phyloP scores from a whole-genome alignment of 139 green algal species.

The Pycnococcus provasolii region DNA sequence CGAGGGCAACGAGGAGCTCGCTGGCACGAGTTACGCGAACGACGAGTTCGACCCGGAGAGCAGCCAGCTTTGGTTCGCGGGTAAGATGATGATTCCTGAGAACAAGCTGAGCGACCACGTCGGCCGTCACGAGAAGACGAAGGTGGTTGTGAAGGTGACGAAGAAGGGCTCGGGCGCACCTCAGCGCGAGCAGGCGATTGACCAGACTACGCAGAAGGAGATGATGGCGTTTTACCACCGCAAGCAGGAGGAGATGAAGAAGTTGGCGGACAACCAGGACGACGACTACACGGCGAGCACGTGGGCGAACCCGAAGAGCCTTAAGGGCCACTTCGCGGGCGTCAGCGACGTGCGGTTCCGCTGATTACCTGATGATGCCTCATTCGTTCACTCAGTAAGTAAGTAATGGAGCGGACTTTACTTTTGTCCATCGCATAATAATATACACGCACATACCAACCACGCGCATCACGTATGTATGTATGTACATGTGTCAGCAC shows the following conservation, averaged over 20 bases:
- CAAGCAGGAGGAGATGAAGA: constrained; percentile 50
- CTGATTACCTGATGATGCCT: too few relatives aligned
- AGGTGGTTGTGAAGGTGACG: constrained; percentile 56
- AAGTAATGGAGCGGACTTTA: too few relatives aligned
- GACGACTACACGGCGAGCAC: constrained; percentile 51
- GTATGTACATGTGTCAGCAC: too few relatives aligned
- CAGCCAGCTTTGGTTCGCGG: constrained; percentile 62
- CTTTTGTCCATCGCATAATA: too few relatives aligned
- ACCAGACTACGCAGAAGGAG: constrained; percentile 66
- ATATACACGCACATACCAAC: too few relatives aligned
- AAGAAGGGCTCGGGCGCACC: constrained; percentile 60
- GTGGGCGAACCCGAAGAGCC: constrained; percentile 55
- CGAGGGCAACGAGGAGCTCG: constrained; percentile 52
- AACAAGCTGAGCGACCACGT: constrained; percentile 60
- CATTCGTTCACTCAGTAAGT: too few relatives aligned
- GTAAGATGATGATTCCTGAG: constrained; percentile 59
- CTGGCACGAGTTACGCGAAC: constrained; percentile 50
- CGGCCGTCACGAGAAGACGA: constrained; percentile 65
- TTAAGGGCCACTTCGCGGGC: constrained; percentile 63
- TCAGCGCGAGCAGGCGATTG: constrained; percentile 42
- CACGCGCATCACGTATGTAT: too few relatives aligned
- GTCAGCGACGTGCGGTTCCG: constrained; percentile 29
- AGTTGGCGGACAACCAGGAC: constrained; percentile 54
- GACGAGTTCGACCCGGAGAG: constrained; percentile 47
- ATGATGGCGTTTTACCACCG: constrained; percentile 81